Evolutionary conservation across 2,329 filamentous ascomycete genomes (phyloP).

Genomic region (Metarhizium rileyi): DNA sequence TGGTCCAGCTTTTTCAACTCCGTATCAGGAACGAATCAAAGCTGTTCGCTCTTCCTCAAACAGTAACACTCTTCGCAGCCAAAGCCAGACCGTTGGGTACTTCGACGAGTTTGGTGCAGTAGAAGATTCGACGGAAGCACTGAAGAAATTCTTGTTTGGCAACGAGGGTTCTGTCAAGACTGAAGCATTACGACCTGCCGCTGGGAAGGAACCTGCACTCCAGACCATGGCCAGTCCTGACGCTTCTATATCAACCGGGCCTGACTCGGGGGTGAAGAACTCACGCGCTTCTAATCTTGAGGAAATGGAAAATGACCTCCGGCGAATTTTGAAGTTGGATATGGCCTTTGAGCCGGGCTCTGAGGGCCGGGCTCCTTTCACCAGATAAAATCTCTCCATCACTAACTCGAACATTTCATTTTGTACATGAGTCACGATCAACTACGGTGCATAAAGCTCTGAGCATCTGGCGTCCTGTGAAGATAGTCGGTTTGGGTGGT

Average conservation of each 20-base stretch:
- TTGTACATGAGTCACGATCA: not conserved
- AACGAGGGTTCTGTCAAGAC: slow-evolving; percentile 17
- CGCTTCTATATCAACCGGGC: not conserved
- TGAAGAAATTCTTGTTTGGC: slow-evolving; percentile 48
- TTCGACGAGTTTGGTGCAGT: slow-evolving; percentile 1
- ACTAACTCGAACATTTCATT: not conserved
- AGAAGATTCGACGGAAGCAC: slow-evolving; percentile 34
- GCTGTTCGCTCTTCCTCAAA: slow-evolving; percentile 35
- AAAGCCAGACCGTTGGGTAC: not conserved
- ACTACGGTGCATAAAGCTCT: not conserved
- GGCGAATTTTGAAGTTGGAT: slow-evolving; percentile 40
- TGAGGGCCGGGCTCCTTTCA: slow-evolving; percentile 14
- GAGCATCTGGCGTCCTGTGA: not conserved
- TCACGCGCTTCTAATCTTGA: slow-evolving; percentile 25
- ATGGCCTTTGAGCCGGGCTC: slow-evolving; percentile 16
- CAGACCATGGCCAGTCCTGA: not conserved
- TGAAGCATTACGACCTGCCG: not conserved
- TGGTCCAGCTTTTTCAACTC: slow-evolving; percentile 59
- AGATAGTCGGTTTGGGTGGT: not conserved
- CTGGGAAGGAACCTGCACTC: not conserved
- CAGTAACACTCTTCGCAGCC: not conserved
- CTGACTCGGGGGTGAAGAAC: not conserved
- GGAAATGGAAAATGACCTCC: slow-evolving; percentile 44
- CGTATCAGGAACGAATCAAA: slow-evolving; percentile 51
- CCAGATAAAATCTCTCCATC: slow-evolving; percentile 8